These are phyloP conservation scores for Cladosporium sp. DNA, from an alignment of 2,329 filamentous ascomycete species.

Conservation along the genomic window DNA sequence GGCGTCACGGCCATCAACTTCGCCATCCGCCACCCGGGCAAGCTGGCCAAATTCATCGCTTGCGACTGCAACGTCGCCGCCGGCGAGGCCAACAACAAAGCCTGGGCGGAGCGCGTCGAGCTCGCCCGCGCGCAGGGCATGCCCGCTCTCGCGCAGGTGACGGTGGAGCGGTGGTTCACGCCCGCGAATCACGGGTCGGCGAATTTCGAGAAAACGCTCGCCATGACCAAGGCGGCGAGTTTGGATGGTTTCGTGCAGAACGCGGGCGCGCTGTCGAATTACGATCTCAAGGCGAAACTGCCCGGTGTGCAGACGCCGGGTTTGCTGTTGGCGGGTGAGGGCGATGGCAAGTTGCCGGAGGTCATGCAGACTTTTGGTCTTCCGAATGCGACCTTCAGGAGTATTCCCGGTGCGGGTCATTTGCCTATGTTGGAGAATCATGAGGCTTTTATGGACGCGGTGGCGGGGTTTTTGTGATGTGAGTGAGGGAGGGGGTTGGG, in stretches of 20 bases:
- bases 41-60: conserved; percentile 60
- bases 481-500: too few species aligned
- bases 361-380: conserved; percentile 67
- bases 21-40: conserved; percentile 60
- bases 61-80: conserved; percentile 76
- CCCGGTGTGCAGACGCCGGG: conserved; percentile 53
- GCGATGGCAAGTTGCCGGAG: conserved; percentile 70
- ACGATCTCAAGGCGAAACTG: conserved; percentile 61
- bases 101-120: conserved; percentile 73
- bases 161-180: conserved; percentile 73
- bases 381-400: conserved; percentile 54
- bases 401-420: conserved; percentile 70
- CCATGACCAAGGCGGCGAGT: conserved; percentile 66
- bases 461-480: conserved; percentile 56
- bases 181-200: conserved; percentile 56
- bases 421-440: conserved; percentile 80
- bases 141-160: conserved; percentile 60
- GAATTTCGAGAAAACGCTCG: conserved; percentile 56
- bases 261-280: conserved; percentile 68
- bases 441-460: conserved; percentile 60
- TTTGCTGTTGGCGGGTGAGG: conserved; percentile 67
- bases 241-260: conserved; percentile 65
- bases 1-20: conserved; percentile 74
- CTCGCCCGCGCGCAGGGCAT: conserved; percentile 45
- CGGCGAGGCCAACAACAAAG: conserved; percentile 68